These are phyloP conservation scores for Starmerella bacillaris DNA, from an alignment of 805 yeast genomes.

Conservation along the genomic window DNA sequence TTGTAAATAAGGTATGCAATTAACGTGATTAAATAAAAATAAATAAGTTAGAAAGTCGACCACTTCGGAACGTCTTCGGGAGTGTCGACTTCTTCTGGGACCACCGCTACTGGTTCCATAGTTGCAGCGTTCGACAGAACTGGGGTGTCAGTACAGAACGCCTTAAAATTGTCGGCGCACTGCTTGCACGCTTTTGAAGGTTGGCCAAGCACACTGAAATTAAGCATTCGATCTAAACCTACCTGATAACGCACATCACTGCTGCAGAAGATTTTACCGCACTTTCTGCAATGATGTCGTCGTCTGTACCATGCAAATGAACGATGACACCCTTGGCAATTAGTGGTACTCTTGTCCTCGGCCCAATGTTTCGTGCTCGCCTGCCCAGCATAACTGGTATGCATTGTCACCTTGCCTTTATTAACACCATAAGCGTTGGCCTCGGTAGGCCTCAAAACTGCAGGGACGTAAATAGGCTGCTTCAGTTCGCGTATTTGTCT, in stretches of 20 bases:
- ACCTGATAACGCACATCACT: conserved; percentile 43
- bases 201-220: conserved; percentile 47
- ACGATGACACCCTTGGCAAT: conserved; percentile 52
- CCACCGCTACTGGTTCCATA: conserved; percentile 9
- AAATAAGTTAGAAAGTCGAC: conserved; percentile 12
- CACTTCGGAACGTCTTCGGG: conserved; percentile 13
- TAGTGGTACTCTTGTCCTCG: conserved; percentile 44
- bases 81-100: conserved; percentile 11
- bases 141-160: conserved; percentile 27
- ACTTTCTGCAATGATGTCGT: conserved; percentile 68
- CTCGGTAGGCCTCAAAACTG: conserved; percentile 46
- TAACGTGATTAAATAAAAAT: not conserved
- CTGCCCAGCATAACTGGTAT: conserved; percentile 13
- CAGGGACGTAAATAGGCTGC: conserved; percentile 79
- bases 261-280: conserved; percentile 66
- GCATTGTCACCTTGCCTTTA: conserved; percentile 11
- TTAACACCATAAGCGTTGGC: conserved; percentile 18
- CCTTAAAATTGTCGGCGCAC: conserved; percentile 45
- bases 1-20: too few relatives aligned
- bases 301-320: conserved; percentile 62
- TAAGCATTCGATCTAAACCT: conserved; percentile 32
- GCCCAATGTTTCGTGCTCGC: conserved; percentile 29
- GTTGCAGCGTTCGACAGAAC: conserved; percentile 16
- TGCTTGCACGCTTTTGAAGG: conserved; percentile 51
- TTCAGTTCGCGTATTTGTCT: conserved; percentile 66